Percentiles rank a stretch among this genome's conserved stretches.
These are phyloP conservation scores for Apiospora pterosperma DNA, from an alignment of 2,329 filamentous ascomycete species.

Conservation along the genomic window DNA sequence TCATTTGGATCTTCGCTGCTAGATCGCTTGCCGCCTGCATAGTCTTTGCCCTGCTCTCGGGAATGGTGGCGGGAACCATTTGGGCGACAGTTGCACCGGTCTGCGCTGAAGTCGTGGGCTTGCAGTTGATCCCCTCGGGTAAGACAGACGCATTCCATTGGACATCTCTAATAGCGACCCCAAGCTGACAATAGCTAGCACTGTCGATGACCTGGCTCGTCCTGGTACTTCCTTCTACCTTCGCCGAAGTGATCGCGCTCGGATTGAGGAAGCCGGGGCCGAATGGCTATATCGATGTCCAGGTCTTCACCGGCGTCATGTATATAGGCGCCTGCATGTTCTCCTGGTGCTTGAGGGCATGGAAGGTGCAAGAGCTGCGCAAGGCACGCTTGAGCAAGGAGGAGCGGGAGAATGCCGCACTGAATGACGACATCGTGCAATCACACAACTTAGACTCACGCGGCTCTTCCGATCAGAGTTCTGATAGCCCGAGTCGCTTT, in stretches of 20 bases:
- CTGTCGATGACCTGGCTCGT: slow-evolving; percentile 71
- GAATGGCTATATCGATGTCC: slow-evolving; percentile 47
- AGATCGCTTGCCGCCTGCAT: slow-evolving; percentile 62
- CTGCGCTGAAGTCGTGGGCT: slow-evolving; percentile 69
- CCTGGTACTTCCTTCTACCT: slow-evolving; percentile 68
- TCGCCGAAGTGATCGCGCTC: slow-evolving; percentile 62
- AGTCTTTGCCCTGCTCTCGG: slow-evolving; percentile 65
- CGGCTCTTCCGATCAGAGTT: neutral
- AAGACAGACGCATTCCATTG: slow-evolving; percentile 8
- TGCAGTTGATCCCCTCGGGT: slow-evolving; percentile 64
- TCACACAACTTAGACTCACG: neutral
- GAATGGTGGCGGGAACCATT: slow-evolving; percentile 66
- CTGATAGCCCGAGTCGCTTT: neutral
- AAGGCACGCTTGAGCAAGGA: slow-evolving; percentile 23
- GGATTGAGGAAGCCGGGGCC: slow-evolving; percentile 43
- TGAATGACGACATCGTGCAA: slow-evolving; percentile 19
- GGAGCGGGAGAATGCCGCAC: slow-evolving; percentile 24
- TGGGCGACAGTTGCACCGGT: slow-evolving; percentile 69
- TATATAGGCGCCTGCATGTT: slow-evolving; percentile 52
- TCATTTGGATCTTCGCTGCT: slow-evolving; percentile 71
- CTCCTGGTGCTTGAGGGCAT: slow-evolving; percentile 36
- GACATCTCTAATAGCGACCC: neutral
- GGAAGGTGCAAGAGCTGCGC: slow-evolving; percentile 39
- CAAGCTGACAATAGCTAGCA: slow-evolving; percentile 21
- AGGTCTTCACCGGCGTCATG: slow-evolving; percentile 60